Conservation (phyloP, 2,329 filamentous ascomycete species). For the Lachnum nothofagi region DNA sequence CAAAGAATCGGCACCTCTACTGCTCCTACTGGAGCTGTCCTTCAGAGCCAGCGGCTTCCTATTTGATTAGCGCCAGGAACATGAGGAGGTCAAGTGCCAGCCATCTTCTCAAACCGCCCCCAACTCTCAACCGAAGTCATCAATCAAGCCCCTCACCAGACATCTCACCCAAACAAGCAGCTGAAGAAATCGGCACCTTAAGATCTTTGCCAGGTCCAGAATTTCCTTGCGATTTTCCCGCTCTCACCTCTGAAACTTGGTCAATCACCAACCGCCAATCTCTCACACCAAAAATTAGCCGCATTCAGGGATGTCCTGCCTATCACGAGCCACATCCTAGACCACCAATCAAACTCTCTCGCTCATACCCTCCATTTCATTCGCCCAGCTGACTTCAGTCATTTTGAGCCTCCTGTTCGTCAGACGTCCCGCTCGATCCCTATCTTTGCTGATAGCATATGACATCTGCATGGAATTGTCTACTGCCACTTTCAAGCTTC, state of each 20-base stretch:
- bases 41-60: no score
- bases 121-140: no score
- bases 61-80: no score
- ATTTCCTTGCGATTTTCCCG: neutral
- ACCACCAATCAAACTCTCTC: neutral
- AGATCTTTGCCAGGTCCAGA: neutral
- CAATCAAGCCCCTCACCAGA: no score
- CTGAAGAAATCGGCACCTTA: neutral
- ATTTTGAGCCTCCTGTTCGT: constrained; percentile 1
- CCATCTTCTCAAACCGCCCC: no score
- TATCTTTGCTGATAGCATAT: neutral
- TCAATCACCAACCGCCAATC: constrained; percentile 1
- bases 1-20: no score
- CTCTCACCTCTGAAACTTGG: neutral
- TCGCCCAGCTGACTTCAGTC: constrained; percentile 2
- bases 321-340: neutral
- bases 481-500: no score
- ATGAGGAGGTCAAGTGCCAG: no score
- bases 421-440: neutral
- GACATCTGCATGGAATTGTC: neutral
- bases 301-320: neutral
- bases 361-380: constrained; percentile 2
- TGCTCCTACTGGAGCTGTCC: no score
- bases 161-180: neutral
- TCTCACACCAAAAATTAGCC: neutral